Evolutionary conservation across 306 rosid species (phyloP).

Genomic region (Lathyrus tuberosus): DNA sequence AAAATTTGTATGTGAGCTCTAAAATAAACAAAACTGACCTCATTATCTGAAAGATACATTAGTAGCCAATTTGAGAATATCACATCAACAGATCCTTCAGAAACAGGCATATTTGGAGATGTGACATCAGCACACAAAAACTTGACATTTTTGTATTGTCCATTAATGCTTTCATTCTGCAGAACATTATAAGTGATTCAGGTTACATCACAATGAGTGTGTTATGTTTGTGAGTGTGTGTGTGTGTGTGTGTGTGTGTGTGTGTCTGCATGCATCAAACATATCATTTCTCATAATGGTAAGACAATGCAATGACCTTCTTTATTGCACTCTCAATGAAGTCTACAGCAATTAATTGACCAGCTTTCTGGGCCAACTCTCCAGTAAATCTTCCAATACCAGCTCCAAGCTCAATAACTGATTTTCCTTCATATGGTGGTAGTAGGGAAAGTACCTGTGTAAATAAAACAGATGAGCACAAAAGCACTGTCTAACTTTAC

Average conservation of each 20-base stretch:
- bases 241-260: not conserved
- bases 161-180: constrained; percentile 82
- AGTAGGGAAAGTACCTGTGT: constrained; percentile 76
- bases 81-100: constrained; percentile 75
- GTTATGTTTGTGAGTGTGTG: not conserved
- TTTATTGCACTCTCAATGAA: constrained; percentile 87
- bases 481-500: constrained; percentile 27
- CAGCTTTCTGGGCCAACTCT: constrained; percentile 79
- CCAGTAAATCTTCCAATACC: constrained; percentile 97
- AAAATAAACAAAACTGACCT: constrained; percentile 55
- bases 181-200: constrained; percentile 26
- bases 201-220: constrained; percentile 1
- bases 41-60: constrained; percentile 89
- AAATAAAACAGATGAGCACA: constrained; percentile 35
- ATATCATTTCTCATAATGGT: constrained; percentile 7
- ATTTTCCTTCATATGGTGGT: constrained; percentile 78
- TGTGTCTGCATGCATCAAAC: not conserved
- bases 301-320: constrained; percentile 55
- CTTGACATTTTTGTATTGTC: constrained; percentile 77
- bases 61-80: constrained; percentile 97
- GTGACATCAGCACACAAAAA: constrained; percentile 95
- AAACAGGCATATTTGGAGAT: constrained; percentile 60
- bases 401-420: constrained; percentile 89
- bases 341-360: constrained; percentile 82
- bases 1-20: not conserved